These are phyloP conservation scores for Leccinum truebloodii DNA, from an alignment of 768 basidiomycete genomes.

Conservation along the genomic window DNA sequence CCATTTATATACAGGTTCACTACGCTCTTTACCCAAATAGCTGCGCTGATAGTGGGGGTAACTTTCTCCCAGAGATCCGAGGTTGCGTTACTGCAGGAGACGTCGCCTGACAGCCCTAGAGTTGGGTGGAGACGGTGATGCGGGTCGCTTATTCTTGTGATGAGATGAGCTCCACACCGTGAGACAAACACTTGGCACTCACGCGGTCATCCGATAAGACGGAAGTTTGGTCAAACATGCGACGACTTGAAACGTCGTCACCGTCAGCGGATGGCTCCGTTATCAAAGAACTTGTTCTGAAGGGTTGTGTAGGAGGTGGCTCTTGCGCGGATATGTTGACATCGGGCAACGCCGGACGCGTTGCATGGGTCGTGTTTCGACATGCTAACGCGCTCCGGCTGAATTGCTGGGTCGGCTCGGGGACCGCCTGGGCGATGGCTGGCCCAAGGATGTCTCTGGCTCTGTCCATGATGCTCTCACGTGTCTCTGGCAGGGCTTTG, in stretches of 20 bases:
- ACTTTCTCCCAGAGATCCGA: neutral
- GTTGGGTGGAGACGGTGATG: conserved; percentile 11
- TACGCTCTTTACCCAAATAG: neutral
- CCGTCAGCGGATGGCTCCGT: neutral
- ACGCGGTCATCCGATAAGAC: conserved; percentile 8
- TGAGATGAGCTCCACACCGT: conserved; percentile 6
- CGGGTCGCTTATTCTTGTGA: conserved; percentile 16
- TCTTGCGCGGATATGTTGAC: neutral
- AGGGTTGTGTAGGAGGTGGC: conserved; percentile 40
- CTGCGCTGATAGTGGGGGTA: neutral
- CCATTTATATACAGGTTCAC: conserved; percentile 10
- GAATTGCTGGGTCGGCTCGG: conserved; percentile 36
- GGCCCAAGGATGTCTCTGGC: conserved; percentile 38
- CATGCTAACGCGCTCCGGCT: conserved; percentile 31
- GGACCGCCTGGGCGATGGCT: conserved; percentile 3
- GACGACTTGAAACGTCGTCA: neutral
- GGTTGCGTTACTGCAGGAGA: conserved; percentile 8
- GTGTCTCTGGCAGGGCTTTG: conserved; percentile 46
- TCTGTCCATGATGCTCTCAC: conserved; percentile 41
- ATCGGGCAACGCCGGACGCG: conserved; percentile 1
- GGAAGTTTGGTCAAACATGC: conserved; percentile 24
- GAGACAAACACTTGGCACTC: conserved; percentile 5
- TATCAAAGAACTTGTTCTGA: conserved; percentile 39
- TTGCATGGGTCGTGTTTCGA: conserved; percentile 1
- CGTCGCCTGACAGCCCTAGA: conserved; percentile 15